Conservation (phyloP, 2,329 filamentous ascomycete genomes). For the Lachnellula subtilissima region DNA sequence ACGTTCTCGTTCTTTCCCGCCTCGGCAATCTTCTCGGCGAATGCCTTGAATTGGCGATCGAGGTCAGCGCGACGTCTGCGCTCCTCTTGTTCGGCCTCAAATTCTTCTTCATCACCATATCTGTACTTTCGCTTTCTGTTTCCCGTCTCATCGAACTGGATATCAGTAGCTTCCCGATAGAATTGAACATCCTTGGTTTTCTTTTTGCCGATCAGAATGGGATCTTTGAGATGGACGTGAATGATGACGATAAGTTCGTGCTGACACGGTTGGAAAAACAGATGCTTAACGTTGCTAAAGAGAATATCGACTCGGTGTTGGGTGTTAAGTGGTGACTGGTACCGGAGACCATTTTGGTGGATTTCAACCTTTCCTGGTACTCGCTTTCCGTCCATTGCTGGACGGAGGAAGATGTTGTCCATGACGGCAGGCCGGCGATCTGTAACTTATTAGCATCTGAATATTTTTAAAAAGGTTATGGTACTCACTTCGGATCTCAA, state of each 20-base stretch:
- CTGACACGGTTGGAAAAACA: constrained; percentile 97
- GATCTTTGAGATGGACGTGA: constrained; percentile 95
- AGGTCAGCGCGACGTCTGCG: constrained; percentile 84
- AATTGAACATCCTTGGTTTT: constrained; percentile 99
- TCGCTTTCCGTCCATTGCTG: constrained; percentile 93
- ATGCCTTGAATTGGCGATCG: constrained; percentile 91
- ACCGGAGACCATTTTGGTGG: constrained; percentile 97
- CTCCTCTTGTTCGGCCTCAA: constrained; percentile 97
- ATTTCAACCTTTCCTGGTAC: constrained; percentile 95
- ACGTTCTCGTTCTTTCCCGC: constrained; percentile 86
- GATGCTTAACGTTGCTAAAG: constrained; percentile 96
- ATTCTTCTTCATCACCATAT: constrained; percentile 97
- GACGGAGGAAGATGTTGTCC: constrained; percentile 92
- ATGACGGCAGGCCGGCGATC: constrained; percentile 85
- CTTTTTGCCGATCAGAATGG: constrained; percentile 95
- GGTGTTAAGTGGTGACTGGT: constrained; percentile 74
- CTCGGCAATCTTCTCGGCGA: constrained; percentile 96
- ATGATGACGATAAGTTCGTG: constrained; percentile 97
- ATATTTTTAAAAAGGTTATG: not conserved
- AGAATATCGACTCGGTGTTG: constrained; percentile 87
- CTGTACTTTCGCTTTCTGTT: constrained; percentile 97
- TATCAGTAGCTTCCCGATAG: constrained; percentile 95
- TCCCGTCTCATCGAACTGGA: constrained; percentile 97
- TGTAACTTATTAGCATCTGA: constrained; percentile 44
- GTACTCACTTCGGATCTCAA: constrained; percentile 81